These are phyloP conservation scores for Naganishia antarctica DNA, from an alignment of 768 basidiomycete species.

Conservation along the genomic window DNA sequence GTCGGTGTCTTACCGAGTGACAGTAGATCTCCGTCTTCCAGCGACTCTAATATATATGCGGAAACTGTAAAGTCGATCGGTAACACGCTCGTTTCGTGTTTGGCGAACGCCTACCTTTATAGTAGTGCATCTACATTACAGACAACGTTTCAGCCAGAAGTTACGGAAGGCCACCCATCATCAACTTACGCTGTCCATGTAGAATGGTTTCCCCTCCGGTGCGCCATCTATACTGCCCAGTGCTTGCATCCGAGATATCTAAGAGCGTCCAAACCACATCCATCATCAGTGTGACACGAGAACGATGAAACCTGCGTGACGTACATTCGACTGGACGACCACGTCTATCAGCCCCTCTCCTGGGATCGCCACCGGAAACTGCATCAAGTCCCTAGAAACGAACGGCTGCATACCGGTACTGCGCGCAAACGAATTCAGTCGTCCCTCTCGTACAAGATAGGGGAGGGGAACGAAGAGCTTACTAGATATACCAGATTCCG, in stretches of 20 bases:
- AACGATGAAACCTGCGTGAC: not conserved
- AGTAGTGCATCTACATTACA: conserved; percentile 41
- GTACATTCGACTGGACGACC: conserved; percentile 43
- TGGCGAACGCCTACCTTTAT: conserved; percentile 39
- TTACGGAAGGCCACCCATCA: not conserved
- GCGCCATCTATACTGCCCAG: conserved; percentile 43
- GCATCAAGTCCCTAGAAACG: conserved; percentile 44
- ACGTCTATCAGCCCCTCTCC: conserved; percentile 47
- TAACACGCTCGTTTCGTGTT: no score
- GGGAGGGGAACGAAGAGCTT: conserved; percentile 24
- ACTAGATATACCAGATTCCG: conserved; percentile 46
- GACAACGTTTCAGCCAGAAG: not conserved
- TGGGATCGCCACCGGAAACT: conserved; percentile 45
- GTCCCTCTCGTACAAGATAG: no score
- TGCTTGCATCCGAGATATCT: conserved; percentile 36
- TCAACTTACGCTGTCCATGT: conserved; percentile 36
- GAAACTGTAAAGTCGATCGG: conserved; percentile 31
- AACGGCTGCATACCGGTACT: conserved; percentile 42
- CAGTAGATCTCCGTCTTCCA: conserved; percentile 36
- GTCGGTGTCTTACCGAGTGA: conserved; percentile 39
- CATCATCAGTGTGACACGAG: not conserved
- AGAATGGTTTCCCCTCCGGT: conserved; percentile 44
- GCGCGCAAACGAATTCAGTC: not conserved
- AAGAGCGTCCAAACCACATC: not conserved
- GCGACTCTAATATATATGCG: conserved; percentile 40